Evolutionary conservation across 1,139 yeast species (phyloP).

Genomic region (Taphrina pruni): DNA sequence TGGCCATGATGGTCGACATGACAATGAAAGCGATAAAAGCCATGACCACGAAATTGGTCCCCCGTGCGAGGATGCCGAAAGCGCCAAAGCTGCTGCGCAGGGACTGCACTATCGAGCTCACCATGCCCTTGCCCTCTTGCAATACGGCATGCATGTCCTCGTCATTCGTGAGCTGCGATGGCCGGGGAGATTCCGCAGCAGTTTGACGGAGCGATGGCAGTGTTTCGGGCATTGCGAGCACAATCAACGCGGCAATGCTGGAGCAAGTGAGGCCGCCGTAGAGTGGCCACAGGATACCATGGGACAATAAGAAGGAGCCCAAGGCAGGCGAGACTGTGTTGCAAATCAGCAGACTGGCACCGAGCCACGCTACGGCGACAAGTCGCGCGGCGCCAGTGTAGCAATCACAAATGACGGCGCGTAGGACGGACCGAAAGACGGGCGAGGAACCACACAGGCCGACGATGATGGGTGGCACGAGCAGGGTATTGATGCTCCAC

Average conservation of each 20-base stretch:
- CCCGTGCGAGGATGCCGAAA: neutral
- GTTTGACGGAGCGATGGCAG: neutral
- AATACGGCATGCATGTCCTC: conserved; percentile 20
- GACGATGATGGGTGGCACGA: conserved; percentile 11
- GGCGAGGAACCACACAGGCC: conserved; percentile 23
- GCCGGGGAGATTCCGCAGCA: neutral
- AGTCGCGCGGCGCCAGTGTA: conserved; percentile 13
- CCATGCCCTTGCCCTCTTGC: neutral
- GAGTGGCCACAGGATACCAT: conserved; percentile 16
- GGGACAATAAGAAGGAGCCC: neutral
- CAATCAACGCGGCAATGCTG: neutral
- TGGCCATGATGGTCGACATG: neutral
- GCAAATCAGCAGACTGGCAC: neutral
- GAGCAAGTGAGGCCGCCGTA: neutral
- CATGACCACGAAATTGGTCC: conserved; percentile 11
- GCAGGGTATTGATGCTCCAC: conserved; percentile 17
- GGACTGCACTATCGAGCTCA: neutral
- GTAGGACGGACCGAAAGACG: neutral
- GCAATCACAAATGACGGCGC: conserved; percentile 13
- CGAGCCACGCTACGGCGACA: conserved; percentile 4
- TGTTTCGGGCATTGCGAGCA: conserved; percentile 5
- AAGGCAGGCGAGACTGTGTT: neutral
- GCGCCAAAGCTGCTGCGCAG: conserved; percentile 5
- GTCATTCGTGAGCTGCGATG: conserved; percentile 11
- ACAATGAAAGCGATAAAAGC: conserved; percentile 4